Percentiles rank a stretch among this genome's conserved stretches.
phyloP scores from a whole-genome alignment of 1,139 yeast species.

The Blastobotrys buckinghamii region DNA sequence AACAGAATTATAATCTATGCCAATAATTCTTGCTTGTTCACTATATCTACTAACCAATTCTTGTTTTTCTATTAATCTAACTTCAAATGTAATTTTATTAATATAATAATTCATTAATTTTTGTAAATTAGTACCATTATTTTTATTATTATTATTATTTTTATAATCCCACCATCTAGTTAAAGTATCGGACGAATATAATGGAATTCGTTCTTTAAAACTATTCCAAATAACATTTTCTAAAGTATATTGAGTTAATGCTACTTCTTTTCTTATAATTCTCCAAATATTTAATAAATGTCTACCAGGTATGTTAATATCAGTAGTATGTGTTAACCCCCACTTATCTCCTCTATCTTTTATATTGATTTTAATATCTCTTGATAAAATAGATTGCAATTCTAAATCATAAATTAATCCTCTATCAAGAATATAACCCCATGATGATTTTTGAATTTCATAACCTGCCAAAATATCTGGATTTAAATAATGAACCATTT shows the following conservation, averaged over 20 bases:
- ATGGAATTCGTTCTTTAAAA: slow-evolving; percentile 63
- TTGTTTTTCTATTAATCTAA: slow-evolving; percentile 50
- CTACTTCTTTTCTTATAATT: slow-evolving; percentile 54
- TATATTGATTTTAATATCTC: slow-evolving; percentile 16
- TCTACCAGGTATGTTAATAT: slow-evolving; percentile 64
- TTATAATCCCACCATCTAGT: slow-evolving; percentile 53
- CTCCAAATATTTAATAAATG: slow-evolving; percentile 87
- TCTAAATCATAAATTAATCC: slow-evolving; percentile 48
- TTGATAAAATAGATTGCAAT: slow-evolving; percentile 45
- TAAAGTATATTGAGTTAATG: slow-evolving; percentile 60
- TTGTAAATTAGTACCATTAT: slow-evolving; percentile 25
- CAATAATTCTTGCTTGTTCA: slow-evolving; percentile 81
- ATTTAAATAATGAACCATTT: slow-evolving; percentile 57
- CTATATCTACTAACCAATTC: slow-evolving; percentile 68
- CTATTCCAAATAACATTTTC: slow-evolving; percentile 71
- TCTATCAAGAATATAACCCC: slow-evolving; percentile 86
- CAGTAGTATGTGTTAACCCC: slow-evolving; percentile 79
- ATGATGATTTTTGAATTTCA: slow-evolving; percentile 72
- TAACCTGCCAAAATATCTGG: slow-evolving; percentile 88
- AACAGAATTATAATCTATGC: slow-evolving; percentile 85
- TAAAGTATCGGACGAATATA: slow-evolving; percentile 46
- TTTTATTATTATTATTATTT: slow-evolving; percentile 15
- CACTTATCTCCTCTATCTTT: slow-evolving; percentile 49
- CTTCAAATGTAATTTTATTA: slow-evolving; percentile 43
- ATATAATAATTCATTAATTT: slow-evolving; percentile 49